A percentile compares a stretch with the other conserved stretches of the same genome.
Evolutionary conservation across 192 early-diverging fungal species (phyloP).

Genomic region (Coemansia sp.): DNA sequence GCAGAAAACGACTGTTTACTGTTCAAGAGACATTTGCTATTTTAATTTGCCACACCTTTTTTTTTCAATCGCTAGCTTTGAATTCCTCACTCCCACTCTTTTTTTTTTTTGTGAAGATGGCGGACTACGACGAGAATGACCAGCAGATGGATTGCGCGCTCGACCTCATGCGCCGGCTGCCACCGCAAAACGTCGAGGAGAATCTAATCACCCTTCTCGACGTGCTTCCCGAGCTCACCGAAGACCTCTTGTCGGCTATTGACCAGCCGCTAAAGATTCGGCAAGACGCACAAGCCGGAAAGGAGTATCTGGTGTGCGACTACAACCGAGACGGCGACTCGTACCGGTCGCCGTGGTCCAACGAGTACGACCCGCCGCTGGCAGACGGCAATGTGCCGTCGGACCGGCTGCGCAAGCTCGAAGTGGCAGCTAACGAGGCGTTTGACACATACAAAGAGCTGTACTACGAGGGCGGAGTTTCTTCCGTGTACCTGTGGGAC

Average conservation of each 20-base stretch:
- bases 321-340: conserved; percentile 98
- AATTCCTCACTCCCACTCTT: not conserved
- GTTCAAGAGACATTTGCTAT: not conserved
- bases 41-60: not conserved
- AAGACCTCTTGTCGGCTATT: conserved; percentile 88
- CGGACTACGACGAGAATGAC: conserved; percentile 52
- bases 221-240: conserved; percentile 82
- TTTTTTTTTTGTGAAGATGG: conserved; percentile 22
- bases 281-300: conserved; percentile 69
- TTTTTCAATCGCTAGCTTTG: not conserved
- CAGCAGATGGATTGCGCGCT: conserved; percentile 87
- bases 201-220: conserved; percentile 84
- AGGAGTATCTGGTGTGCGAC: conserved; percentile 89
- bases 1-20: not conserved
- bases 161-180: conserved; percentile 97
- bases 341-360: conserved; percentile 97
- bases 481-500: conserved; percentile 98
- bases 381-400: conserved; percentile 81
- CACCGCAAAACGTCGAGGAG: conserved; percentile 88
- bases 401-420: conserved; percentile 81
- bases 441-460: conserved; percentile 96
- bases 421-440: conserved; percentile 91
- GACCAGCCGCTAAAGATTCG: conserved; percentile 91
- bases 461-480: conserved; percentile 90
- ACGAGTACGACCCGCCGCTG: conserved; percentile 89